Base-by-base conservation (phyloP, 495 filamentous ascomycete genomes). In the Penicillium dipodomyicola region DNA sequence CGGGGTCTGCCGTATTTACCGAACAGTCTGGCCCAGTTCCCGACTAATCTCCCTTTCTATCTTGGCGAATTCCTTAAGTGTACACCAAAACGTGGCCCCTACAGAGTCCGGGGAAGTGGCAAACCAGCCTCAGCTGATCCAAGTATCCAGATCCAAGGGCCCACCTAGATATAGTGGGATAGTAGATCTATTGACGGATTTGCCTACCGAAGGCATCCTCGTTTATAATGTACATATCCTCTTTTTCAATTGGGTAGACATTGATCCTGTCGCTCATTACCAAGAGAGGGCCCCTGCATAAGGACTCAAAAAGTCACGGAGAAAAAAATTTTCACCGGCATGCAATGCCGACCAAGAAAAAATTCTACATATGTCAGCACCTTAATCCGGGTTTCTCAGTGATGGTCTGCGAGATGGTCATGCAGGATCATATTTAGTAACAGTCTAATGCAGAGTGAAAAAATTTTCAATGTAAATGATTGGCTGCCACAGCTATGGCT, bases 1-100 rank as follows among this genome's bases (percentile, higher is more conserved):
- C 58, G 62, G 62, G 58, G 29, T 54, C 17, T 56, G 54, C 62
- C 58, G 55, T 60, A 29, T 47, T 32, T 54, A 52, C 62, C 62
- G 62, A 64, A 51, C 45, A 61, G 57, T 64, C 61, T 61, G 41
- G 61, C 43, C 52, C 42, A 44, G 35, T 19, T 43, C 9, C 25
- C 37, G 22, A 22, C 52, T 35, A 8, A 44, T 47, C 43, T 37
- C 6, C 42, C 32, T 20, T 37, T 14, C 14, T 33, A 29, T 54
- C 41, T 27, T 39, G 52, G 42, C 22, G 25, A 10, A 22, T 37
- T 25, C 25, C 50, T 25, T 33, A 9, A 40, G 32, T 25, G 30
- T 46, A 22, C 15, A 54, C 52, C 43, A 37, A 47, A 39, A 54
- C n/a, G 42, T 47, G 43, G 42, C 42, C 17, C 12, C 50, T 47